Base-by-base conservation (phyloP, 2,329 filamentous ascomycete species). In the Nigrograna mackinnonii region DNA sequence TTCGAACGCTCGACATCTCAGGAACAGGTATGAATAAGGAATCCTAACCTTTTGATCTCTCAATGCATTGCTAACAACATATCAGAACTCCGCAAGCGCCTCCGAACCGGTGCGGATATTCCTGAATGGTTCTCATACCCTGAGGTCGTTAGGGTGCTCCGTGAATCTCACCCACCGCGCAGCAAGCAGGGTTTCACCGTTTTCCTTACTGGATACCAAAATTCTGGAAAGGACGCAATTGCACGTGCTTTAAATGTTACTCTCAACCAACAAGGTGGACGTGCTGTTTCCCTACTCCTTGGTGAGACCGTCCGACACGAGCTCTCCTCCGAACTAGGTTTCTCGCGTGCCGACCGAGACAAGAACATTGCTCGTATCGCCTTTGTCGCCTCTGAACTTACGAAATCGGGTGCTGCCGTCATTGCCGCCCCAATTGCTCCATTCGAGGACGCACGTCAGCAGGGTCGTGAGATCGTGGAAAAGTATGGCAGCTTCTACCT, bases 61-160 rank as follows among this genome's bases (percentile, higher is more conserved):
- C 19, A 31, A 6, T 2, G 33, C 12, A 22, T 13, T 37, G 35
- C 37, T 49, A 37, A 52, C 32, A 5, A 41, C 12, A 11, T 19
- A 82, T 86, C 87, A 48, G 94, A 99, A 79, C 89, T 99, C 64
- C 91, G 94, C 66, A 83, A 87, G 65, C 89, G 94, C 61, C 85
- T 99, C 52, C 86, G 87, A 64, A 95, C 87, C 47, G 94, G 94
- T 58, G 89, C 89, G 61, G 90, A 95, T 59, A 99, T 99, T 60
- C 94, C 94, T 58, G 91, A 95, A 74, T 99, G 94, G 94, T 99
- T 99, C 82, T 97, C 94, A 22, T 99, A 99, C 79, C 92, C 94
- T 50, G 94, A 99, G 78, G 94, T 99, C 58, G 94, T 99, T 74
- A 86, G 85, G 72, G 94, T 97, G 37, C 86, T 99, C 49, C 86